Base-by-base conservation (phyloP, 2,329 filamentous ascomycete species). In the Cytospora paraplurivora region DNA sequence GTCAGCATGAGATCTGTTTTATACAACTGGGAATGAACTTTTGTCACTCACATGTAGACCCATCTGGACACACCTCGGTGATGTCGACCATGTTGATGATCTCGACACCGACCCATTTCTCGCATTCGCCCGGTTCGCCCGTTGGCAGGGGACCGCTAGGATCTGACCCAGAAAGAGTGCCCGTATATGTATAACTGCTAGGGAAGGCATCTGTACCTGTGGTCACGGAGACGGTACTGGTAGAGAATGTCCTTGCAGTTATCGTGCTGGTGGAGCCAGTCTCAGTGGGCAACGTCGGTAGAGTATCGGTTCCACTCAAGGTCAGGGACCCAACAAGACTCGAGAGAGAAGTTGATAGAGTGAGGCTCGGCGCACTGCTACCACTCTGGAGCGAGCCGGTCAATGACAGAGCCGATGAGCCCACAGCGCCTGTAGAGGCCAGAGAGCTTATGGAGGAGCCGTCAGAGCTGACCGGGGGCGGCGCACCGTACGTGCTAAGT, bases 31-130 rank as follows among this genome's bases (percentile, higher is more conserved):
- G 38, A 21, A 49, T 19, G 12, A 27, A 34, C 10, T 37, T n/a
- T 41, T n/a, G 33, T 38, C 54, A 59, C 62, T 62, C 38, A 66
- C 64, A 38, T 3, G 57, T 66, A 37, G 63, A 50, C 17, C 64
- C 64, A n/a, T 66, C 64, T 7, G 64, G 64, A 44, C 64, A 66
- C 7, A 62, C 56, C 7, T 64, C 64, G n/a, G 64, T 53, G n/a
- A 64, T 55, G 19, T 66, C 64, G 35, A 66, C 62, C 64, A 66
- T 64, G 54, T 64, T 60, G 50, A 66, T 66, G 34, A 66, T 62
- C 33, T 66, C 64, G 13, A 66, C 55, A 32, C 64, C 64, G n/a
- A 66, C 51, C 64, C 64, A 66, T 10, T 57, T 63, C 13, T 50
- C 64, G 15, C 64, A 66, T 5, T 10, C 50, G 4, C 59, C 54